phyloP scores from a whole-genome alignment of 805 yeast genomes.

The Nakazawaea ishiwadae region DNA sequence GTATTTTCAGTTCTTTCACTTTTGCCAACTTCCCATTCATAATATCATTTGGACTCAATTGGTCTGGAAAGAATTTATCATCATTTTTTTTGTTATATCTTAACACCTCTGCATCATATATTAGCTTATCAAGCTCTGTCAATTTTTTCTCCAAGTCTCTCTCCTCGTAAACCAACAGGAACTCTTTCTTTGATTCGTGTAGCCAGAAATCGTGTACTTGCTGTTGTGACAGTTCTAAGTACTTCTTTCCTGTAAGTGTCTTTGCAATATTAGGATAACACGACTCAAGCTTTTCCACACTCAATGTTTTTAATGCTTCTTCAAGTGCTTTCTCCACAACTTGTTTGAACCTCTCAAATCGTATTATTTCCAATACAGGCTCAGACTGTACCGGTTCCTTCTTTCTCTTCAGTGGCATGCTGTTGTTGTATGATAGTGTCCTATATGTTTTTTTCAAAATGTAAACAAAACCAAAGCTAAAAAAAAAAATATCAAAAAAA shows the following conservation, averaged over 20 bases:
- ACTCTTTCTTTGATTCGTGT: conserved; percentile 36
- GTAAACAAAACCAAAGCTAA: neutral
- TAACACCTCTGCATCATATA: conserved; percentile 29
- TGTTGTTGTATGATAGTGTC: neutral
- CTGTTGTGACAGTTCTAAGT: conserved; percentile 37
- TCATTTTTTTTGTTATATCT: conserved; percentile 14
- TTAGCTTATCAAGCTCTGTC: conserved; percentile 43
- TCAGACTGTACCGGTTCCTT: neutral
- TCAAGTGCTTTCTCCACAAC: conserved; percentile 30
- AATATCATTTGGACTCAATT: conserved; percentile 20
- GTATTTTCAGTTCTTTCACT: conserved; percentile 15
- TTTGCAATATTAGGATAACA: conserved; percentile 41
- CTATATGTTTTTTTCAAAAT: neutral
- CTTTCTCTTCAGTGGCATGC: conserved; percentile 8
- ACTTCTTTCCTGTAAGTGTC: conserved; percentile 32
- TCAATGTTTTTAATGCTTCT: conserved; percentile 40
- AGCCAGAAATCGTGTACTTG: conserved; percentile 44
- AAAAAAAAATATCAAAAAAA: neutral
- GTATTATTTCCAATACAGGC: conserved; percentile 15
- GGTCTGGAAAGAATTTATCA: conserved; percentile 14
- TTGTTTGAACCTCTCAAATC: conserved; percentile 27
- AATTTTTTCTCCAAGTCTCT: conserved; percentile 37
- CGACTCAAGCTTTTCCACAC: conserved; percentile 35
- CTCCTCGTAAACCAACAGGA: conserved; percentile 42
- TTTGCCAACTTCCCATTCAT: conserved; percentile 15